Base-by-base conservation (phyloP, 176 grass and related monocot species). In the Eragrostis curvula region DNA sequence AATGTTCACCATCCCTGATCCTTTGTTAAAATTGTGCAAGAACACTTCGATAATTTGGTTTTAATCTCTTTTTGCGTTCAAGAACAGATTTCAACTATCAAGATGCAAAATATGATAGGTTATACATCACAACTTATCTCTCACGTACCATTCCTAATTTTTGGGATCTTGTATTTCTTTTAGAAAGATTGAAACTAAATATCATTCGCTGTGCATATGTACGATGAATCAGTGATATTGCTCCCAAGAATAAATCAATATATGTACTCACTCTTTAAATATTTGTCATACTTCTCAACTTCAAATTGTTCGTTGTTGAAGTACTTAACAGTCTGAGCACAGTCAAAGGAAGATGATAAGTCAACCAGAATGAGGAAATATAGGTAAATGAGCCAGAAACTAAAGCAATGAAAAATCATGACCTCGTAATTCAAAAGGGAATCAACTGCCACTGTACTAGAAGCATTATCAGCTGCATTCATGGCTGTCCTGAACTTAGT, bases 401-500 rank as follows among this genome's bases (percentile, higher is more conserved):
- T n/a, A 39, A 30, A 61, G 44, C 20, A 81, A 79, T 21, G 24
- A 27, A 83, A n/a, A 85, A 82, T 60, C 44, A 84, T 68, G 66
- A 98, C 96, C 93, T 98, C 96, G 83, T 95, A 98, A 79, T 98
- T 98, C 76, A 98, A 85, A 60, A 98, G 76, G 57, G 96, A 98
- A 73, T 98, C 96, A 71, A 95, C 92, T 89, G 92, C 85, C 64
- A 88, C 88, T 40, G 96, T 98, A 61, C 90, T 98, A 32, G 96
- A 94, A 77, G 91, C 96, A 93, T 98, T 98, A 77, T 98, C 96
- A 81, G 96, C 96, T 89, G 91, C 87, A 86, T 98, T 98, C 96
- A 98, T 98, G 81, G 88, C 84, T 86, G 84, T 81, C 75, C 96
- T 93, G 77, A 98, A 95, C 56, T 93, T 91, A 84, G 96, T 98